Evolutionary conservation across 177 flowering plant species (phyloP).

Genomic region (Vitis hybrid): DNA sequence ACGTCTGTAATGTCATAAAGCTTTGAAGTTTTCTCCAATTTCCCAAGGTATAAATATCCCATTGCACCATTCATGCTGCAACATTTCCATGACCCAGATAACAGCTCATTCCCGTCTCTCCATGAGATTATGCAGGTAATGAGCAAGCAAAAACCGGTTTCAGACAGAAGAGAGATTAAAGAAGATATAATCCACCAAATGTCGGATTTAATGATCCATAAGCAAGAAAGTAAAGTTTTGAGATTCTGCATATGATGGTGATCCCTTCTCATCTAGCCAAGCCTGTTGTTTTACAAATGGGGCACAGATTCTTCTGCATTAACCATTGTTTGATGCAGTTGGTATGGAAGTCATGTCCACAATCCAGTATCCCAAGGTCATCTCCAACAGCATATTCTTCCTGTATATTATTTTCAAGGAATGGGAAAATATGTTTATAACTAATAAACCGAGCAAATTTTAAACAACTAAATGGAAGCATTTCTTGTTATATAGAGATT

Average conservation of each 20-base stretch:
- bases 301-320: constrained; percentile 71
- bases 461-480: no score
- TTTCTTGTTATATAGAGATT: not conserved
- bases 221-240: not conserved
- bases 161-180: not conserved
- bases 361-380: constrained; percentile 60
- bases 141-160: constrained; percentile 1
- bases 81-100: not conserved
- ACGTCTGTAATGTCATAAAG: not conserved
- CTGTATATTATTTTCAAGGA: constrained; percentile 31
- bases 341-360: constrained; percentile 84
- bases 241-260: not conserved
- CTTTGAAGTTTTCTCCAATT: not conserved
- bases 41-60: not conserved
- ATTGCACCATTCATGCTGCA: constrained; percentile 10
- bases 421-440: not conserved
- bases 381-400: constrained; percentile 72
- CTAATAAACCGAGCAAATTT: not conserved
- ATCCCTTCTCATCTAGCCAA: constrained; percentile 33
- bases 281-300: constrained; percentile 76
- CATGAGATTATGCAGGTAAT: not conserved
- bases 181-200: not conserved
- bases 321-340: constrained; percentile 85
- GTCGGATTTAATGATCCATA: constrained; percentile 2
- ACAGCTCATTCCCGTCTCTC: not conserved